Evolutionary conservation across 1,284 basidiomycete genomes (phyloP).

Genomic region (Kwoniella shivajii): DNA sequence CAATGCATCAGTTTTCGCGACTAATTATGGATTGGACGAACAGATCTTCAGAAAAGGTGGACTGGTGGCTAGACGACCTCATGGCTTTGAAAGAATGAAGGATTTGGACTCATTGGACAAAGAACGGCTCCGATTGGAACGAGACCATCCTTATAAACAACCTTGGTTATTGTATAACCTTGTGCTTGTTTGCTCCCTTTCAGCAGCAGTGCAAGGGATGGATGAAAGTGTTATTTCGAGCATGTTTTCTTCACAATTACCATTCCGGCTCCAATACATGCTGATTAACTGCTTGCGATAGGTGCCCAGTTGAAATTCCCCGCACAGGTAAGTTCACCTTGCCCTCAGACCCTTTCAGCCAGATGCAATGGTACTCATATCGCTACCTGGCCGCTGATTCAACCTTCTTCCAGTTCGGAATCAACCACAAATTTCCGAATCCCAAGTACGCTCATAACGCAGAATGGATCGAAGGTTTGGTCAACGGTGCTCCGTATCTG

Average conservation of each 20-base stretch:
- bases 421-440: slow-evolving; percentile 65
- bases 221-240: slow-evolving; percentile 59
- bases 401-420: no score
- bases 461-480: slow-evolving; percentile 53
- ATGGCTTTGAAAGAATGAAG: slow-evolving; percentile 60
- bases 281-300: no score
- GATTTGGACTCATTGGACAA: slow-evolving; percentile 62
- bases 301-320: no score
- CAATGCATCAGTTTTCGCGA: slow-evolving; percentile 63
- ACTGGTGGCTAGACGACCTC: slow-evolving; percentile 65
- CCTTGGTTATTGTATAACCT: slow-evolving; percentile 62
- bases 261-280: slow-evolving; percentile 21
- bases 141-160: slow-evolving; percentile 65
- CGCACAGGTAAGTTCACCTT: slow-evolving; percentile 2
- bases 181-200: background rate
- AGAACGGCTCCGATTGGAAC: slow-evolving; percentile 36
- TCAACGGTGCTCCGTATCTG: slow-evolving; percentile 51
- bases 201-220: slow-evolving; percentile 29
- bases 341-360: no score
- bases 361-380: slow-evolving; percentile 64
- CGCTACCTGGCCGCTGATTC: no score
- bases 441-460: slow-evolving; percentile 59
- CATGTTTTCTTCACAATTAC: slow-evolving; percentile 26
- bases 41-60: slow-evolving; percentile 63
- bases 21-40: slow-evolving; percentile 49